These are phyloP conservation scores for Boeremia lycopersici DNA, from an alignment of 2,329 filamentous ascomycete genomes.

Conservation along the genomic window DNA sequence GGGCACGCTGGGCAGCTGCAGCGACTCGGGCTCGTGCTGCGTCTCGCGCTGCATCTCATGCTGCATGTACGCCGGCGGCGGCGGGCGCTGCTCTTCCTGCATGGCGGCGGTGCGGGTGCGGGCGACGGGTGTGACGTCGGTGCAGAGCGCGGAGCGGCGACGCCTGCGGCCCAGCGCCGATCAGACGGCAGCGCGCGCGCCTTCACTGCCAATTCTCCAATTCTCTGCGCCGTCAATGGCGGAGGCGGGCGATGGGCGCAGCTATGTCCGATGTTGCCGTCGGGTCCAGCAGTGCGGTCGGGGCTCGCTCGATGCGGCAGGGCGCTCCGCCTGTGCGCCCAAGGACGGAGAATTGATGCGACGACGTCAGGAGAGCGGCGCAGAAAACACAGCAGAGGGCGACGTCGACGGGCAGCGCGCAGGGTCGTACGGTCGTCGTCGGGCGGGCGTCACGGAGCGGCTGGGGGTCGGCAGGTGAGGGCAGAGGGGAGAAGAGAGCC, in stretches of 20 bases:
- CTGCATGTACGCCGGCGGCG: constrained; percentile 52
- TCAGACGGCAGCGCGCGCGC: not conserved
- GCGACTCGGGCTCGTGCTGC: constrained; percentile 49
- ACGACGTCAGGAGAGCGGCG: constrained; percentile 21
- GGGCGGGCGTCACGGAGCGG: not conserved
- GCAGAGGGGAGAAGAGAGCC: constrained; percentile 10
- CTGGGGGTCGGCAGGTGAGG: constrained; percentile 10
- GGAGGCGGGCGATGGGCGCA: not conserved
- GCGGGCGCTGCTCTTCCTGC: constrained; percentile 47
- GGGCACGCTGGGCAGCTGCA: constrained; percentile 52
- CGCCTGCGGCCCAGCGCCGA: constrained; percentile 17
- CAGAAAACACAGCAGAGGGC: constrained; percentile 9
- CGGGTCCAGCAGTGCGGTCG: constrained; percentile 5
- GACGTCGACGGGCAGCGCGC: constrained; percentile 6
- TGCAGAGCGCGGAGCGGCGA: constrained; percentile 3
- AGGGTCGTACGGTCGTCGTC: not conserved
- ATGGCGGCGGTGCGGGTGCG: constrained; percentile 17
- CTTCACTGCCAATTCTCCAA: not conserved
- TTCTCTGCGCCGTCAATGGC: not conserved
- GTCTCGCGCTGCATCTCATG: too few species aligned
- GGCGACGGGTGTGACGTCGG: not conserved
- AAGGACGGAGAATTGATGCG: constrained; percentile 18
- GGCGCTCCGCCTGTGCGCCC: constrained; percentile 16
- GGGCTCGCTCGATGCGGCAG: constrained; percentile 24
- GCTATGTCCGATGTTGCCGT: constrained; percentile 17